A percentile compares a stretch with the other conserved stretches of the same genome.
Evolutionary conservation across 2,329 filamentous ascomycete genomes (phyloP).

Genomic region (Epichloe sp.): DNA sequence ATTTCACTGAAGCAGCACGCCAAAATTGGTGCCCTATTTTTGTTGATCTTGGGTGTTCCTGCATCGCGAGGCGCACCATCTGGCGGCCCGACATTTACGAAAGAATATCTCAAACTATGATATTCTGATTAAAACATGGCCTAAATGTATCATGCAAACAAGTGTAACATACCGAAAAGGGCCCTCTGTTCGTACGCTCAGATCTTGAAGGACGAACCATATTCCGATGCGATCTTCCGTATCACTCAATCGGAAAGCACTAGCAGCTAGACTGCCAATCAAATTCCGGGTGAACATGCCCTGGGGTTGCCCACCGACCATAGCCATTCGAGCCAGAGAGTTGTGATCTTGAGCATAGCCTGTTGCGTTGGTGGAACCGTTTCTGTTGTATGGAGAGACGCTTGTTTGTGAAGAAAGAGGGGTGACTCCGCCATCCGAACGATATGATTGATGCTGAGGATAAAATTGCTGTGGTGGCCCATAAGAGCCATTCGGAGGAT

Average conservation of each 20-base stretch:
- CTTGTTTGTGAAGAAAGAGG: constrained; percentile 15
- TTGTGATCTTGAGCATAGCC: constrained; percentile 19
- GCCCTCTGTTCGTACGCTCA: constrained; percentile 88
- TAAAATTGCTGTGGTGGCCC: constrained; percentile 25
- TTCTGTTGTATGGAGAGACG: constrained; percentile 15
- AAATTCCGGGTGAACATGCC: constrained; percentile 93
- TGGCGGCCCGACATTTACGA: constrained; percentile 66
- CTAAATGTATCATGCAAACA: background rate
- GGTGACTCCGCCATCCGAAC: constrained; percentile 14
- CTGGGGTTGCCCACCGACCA: constrained; percentile 39
- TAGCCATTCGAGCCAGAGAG: constrained; percentile 20
- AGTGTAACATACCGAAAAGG: constrained; percentile 56
- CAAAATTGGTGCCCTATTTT: constrained; percentile 65
- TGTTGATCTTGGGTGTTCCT: constrained; percentile 44
- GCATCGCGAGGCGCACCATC: constrained; percentile 25
- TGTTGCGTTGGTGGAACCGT: constrained; percentile 10
- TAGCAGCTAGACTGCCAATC: constrained; percentile 82
- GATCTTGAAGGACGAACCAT: constrained; percentile 93
- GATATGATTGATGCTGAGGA: constrained; percentile 20
- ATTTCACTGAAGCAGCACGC: constrained; percentile 76
- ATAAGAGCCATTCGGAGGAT: constrained; percentile 20
- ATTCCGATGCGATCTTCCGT: constrained; percentile 70
- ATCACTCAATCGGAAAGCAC: constrained; percentile 73
- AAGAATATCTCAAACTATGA: constrained; percentile 50
- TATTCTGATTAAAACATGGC: constrained; percentile 8